These are phyloP conservation scores for Fusarium camptoceras DNA, from an alignment of 2,329 filamentous ascomycete species.

Conservation along the genomic window DNA sequence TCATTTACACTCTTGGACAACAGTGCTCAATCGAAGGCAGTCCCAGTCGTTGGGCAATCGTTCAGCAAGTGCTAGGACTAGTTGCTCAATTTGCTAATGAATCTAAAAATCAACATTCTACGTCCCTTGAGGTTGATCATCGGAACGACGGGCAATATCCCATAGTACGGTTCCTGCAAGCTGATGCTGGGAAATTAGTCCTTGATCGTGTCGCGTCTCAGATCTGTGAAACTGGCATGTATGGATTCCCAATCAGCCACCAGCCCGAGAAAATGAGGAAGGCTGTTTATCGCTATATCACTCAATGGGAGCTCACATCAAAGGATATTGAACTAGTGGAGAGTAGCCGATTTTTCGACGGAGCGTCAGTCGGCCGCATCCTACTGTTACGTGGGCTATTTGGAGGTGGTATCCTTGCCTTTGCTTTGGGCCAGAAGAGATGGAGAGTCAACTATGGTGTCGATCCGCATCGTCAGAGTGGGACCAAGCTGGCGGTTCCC, in stretches of 20 bases:
- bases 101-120: background rate
- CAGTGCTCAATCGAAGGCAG: constrained; percentile 64
- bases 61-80: constrained; percentile 56
- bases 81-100: constrained; percentile 54
- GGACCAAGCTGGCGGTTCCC: constrained; percentile 72
- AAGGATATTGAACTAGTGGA: constrained; percentile 54
- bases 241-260: constrained; percentile 56
- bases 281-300: constrained; percentile 59
- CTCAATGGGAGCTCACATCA: constrained; percentile 43
- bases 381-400: constrained; percentile 63
- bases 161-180: constrained; percentile 59
- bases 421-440: constrained; percentile 68
- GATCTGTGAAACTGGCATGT: constrained; percentile 58
- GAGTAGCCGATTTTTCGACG: background rate
- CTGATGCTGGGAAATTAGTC: constrained; percentile 47
- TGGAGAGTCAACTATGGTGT: constrained; percentile 76
- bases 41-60: constrained; percentile 63
- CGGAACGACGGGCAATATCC: constrained; percentile 54
- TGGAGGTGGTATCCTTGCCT: constrained; percentile 64
- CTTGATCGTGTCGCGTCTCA: constrained; percentile 50
- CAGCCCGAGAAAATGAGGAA: constrained; percentile 49
- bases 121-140: constrained; percentile 50
- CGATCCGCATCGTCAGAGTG: constrained; percentile 59
- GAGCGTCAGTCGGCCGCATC: rapidly evolving
- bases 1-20: constrained; percentile 67